Evolutionary conservation across 2,329 filamentous ascomycete species (phyloP), one percentile per base, ranked within the genome.

Genomic region (Elsinoe australis): DNA sequence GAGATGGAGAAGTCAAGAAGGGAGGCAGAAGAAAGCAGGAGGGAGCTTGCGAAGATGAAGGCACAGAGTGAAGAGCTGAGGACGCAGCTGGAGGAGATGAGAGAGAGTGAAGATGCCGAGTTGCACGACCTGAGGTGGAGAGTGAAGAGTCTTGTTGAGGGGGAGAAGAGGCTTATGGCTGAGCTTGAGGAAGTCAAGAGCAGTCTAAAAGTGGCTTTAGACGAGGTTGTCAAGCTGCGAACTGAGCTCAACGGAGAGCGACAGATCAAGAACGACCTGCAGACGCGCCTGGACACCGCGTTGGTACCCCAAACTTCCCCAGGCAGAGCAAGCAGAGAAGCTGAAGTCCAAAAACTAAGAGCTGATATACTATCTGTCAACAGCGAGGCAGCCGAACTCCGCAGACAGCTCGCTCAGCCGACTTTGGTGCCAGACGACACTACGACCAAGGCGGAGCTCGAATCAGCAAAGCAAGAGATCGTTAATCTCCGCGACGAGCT

Each of bases 51-150:
- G 4, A 48, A 39, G 22, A 29, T 24, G 3, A 38, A 39, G n/a
- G 42, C 52, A 19, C 52, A 58, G 41, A 33, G 56, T 22, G 29
- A 50, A 5, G 53, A 57, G 36, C 53, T 58, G 52, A 59, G 55
- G 33, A 53, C 55, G 17, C 52, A 58, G n/a, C 53, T 56, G 0
- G 50, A 54, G 15, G 50, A 54, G 19, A 49, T 52, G 32, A 46
- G 51, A 19, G 52, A 54, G 15, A 50, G 41, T n/a, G 52, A 54
- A 26, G 52, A 54, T 41, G 52, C 52, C 8, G 52, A 54, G 31
- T 34, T 52, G 14, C 52, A 54, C 21, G 51, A 54, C 7, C 34
- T 54, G 7, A 28, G 49, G 4, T 26, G 32, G 45, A 14, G 24
- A 18, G 24, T 48, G 6, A 48, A 36, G 33, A 15, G 22, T 2